Evolutionary conservation across 2,329 filamentous ascomycete genomes (phyloP).

Genomic region (Ceratocystiopsis brevicomis): DNA sequence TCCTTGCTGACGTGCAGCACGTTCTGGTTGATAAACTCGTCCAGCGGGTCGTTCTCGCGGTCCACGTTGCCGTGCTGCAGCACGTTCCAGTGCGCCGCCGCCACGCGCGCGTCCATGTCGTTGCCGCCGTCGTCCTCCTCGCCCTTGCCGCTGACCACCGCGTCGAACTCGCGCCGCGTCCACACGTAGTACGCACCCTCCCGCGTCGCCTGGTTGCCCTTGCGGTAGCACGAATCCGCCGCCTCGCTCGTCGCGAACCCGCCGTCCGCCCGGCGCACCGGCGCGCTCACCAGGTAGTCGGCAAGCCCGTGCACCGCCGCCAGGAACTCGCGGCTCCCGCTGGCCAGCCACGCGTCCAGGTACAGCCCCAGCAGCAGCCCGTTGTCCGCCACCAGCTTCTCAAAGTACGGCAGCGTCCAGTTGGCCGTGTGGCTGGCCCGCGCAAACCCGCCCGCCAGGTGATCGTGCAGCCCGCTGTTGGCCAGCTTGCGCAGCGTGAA

Average conservation of each 20-base stretch:
- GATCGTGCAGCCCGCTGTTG: conserved; percentile 35
- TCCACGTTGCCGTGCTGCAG: conserved; percentile 70
- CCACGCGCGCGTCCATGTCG: conserved; percentile 47
- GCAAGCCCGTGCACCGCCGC: conserved; percentile 65
- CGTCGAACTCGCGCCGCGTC: conserved; percentile 72
- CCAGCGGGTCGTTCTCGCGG: conserved; percentile 66
- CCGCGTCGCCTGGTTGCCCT: conserved; percentile 60
- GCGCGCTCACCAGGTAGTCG: conserved; percentile 61
- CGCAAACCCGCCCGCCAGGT: conserved; percentile 36
- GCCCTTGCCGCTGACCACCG: conserved; percentile 34
- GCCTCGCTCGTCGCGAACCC: conserved; percentile 81
- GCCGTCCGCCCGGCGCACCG: conserved; percentile 47
- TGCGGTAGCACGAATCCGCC: conserved; percentile 61
- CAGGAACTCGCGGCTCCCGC: conserved; percentile 39
- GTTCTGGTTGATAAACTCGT: conserved; percentile 90
- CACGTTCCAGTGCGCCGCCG: conserved; percentile 72
- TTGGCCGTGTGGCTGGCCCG: conserved; percentile 80
- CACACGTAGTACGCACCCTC: conserved; percentile 93
- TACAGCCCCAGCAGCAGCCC: conserved; percentile 69
- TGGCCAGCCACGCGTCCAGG: conserved; percentile 57
- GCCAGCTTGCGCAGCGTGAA: conserved; percentile 60
- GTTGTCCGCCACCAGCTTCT: conserved; percentile 93
- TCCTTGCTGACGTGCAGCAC: conserved; percentile 57
- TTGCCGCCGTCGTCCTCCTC: conserved; percentile 18
- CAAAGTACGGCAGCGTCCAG: conserved; percentile 90